Evolutionary conservation across 2,329 filamentous ascomycete species (phyloP).

Genomic region (Colletotrichum navitas): DNA sequence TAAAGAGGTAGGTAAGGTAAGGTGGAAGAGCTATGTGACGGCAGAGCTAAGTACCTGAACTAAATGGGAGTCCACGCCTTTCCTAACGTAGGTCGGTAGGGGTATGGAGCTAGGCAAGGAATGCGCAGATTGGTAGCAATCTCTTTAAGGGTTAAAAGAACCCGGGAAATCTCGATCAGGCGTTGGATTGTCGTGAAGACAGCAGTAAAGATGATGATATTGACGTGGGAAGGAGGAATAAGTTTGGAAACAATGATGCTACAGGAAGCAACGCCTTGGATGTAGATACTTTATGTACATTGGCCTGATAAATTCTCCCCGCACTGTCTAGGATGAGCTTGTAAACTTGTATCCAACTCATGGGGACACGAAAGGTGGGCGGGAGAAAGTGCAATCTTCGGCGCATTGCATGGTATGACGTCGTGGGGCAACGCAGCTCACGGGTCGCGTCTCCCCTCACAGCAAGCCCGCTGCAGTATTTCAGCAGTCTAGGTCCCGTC

Average conservation of each 20-base stretch:
- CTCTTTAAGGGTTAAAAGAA: constrained; percentile 35
- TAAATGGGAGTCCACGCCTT: constrained; percentile 33
- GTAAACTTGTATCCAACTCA: constrained; percentile 17
- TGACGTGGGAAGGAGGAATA: constrained; percentile 5
- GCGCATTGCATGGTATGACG: constrained; percentile 35
- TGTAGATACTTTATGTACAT: neutral
- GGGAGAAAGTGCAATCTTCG: constrained; percentile 26
- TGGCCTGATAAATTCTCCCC: constrained; percentile 18
- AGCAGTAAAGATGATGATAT: neutral
- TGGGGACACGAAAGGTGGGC: constrained; percentile 8
- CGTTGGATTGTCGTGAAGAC: constrained; percentile 18
- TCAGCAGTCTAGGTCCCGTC: neutral
- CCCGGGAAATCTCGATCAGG: constrained; percentile 26
- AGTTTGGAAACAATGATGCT: constrained; percentile 10
- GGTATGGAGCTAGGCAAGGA: constrained; percentile 39
- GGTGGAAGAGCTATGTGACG: constrained; percentile 26
- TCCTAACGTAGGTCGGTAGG: constrained; percentile 40
- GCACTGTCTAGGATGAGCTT: constrained; percentile 31
- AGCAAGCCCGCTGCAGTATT: constrained; percentile 2
- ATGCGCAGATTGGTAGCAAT: constrained; percentile 40
- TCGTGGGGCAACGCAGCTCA: constrained; percentile 39
- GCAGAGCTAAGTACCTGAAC: constrained; percentile 31
- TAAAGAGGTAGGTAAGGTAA: neutral
- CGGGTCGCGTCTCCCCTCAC: constrained; percentile 1
- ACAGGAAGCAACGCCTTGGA: neutral